phyloP scores from a whole-genome alignment of 2,329 filamentous ascomycete genomes.

The Fusarium tupiense region DNA sequence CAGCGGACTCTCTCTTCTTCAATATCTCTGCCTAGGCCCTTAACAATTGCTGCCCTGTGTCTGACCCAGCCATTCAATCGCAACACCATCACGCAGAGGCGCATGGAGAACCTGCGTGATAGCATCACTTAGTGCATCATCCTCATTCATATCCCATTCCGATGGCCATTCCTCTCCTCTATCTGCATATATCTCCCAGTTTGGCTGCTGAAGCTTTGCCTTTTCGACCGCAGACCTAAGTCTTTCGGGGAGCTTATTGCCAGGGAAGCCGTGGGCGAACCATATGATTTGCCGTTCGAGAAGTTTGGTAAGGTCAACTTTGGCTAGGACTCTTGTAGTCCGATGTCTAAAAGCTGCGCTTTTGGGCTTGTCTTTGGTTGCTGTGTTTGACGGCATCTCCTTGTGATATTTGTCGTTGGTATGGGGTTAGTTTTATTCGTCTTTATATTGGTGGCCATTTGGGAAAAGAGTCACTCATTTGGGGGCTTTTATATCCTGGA shows the following conservation, averaged over 20 bases:
- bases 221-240: background rate
- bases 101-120: background rate
- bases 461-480: too few species aligned
- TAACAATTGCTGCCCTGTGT: too few species aligned
- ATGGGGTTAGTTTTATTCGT: too few species aligned
- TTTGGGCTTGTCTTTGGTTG: background rate
- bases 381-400: background rate
- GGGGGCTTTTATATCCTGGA: too few species aligned
- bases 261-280: background rate
- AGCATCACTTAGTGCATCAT: background rate
- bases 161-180: background rate
- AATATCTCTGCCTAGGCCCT: too few species aligned
- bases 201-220: background rate
- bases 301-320: accelerated
- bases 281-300: background rate
- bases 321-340: background rate
- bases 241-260: background rate
- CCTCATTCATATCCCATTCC: background rate
- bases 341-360: background rate
- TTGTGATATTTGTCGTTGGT: accelerated
- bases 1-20: background rate
- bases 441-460: accelerated
- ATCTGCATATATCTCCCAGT: background rate
- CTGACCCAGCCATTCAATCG: background rate
- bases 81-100: background rate